Evolutionary conservation across 345 rosid genomes (phyloP), one percentile per base, ranked within the genome.

Genomic region (Anacardium occidentale): DNA sequence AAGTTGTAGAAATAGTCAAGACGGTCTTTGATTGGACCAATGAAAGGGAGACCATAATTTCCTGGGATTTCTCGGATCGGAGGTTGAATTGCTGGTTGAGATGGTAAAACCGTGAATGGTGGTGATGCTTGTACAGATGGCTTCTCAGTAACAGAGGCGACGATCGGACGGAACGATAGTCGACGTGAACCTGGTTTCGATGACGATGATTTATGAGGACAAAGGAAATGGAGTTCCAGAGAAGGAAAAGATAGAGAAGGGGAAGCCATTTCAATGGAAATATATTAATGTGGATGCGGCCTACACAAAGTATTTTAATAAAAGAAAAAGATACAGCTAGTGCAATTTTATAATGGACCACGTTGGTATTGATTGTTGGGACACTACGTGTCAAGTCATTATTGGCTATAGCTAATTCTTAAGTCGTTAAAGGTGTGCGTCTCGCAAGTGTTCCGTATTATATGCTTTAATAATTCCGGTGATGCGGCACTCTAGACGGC

Each of bases 21-120:
- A 0, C 97, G 90, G 62, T 95, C 99, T 20, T 76, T 86, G n/a
- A 89, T 52, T 1, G 99, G 91, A n/a, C 99, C 98, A 1, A 92
- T 1, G 0, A 89, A 53, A 6, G 97, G 98, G 32, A 86, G 71
- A 40, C 99, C 99, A 65, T 86, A 83, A 70, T 74, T 78, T 0
- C 99, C 99, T 0, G 98, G 99, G 56, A 95, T 80, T 63, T 75
- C 44, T 20, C 87, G 83, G 80, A 90, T 65, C 44, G 93, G 95
- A 12, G 83, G 92, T 58, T 84, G 63, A 7, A 65, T 4, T 44
- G 72, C 37, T 2, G 79, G 42, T 42, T 66, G 78, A 20, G 79
- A 59, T 10, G 74, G 71, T 0, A 77, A 29, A 42, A 59, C 63
- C 17, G 62, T 21, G 3, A n/a, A n/a, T n/a, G 37, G 47, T 0